Conservation (phyloP, 495 filamentous ascomycete species). For the Aspergillus biplanus region DNA sequence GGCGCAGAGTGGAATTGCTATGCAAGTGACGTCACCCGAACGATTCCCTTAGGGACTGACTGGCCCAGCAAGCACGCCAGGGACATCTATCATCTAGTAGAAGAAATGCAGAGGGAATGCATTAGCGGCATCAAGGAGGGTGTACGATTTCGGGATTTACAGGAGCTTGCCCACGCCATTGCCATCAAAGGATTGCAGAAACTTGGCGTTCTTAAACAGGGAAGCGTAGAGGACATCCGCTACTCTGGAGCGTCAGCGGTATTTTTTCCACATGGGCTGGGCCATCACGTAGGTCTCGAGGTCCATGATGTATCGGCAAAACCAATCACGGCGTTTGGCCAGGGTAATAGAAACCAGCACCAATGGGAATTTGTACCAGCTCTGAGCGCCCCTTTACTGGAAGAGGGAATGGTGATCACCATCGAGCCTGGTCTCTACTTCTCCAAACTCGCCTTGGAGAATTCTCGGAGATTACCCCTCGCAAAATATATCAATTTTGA, state of each 20-base stretch:
- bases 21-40: conserved; percentile 88
- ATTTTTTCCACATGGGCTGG: conserved; percentile 91
- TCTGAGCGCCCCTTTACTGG: conserved; percentile 47
- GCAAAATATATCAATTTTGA: conserved; percentile 76
- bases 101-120: conserved; percentile 80
- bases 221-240: conserved; percentile 65
- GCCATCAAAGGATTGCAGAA: conserved; percentile 69
- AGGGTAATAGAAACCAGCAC: conserved; percentile 18
- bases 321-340: conserved; percentile 44
- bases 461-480: conserved; percentile 64
- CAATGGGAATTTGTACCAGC: conserved; percentile 26
- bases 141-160: conserved; percentile 66
- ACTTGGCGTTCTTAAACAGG: conserved; percentile 66
- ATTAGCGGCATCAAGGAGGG: conserved; percentile 68
- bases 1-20: conserved; percentile 86
- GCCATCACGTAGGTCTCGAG: conserved; percentile 89
- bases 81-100: conserved; percentile 75
- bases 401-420: conserved; percentile 78
- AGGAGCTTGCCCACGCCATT: conserved; percentile 71
- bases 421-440: conserved; percentile 93
- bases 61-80: conserved; percentile 66
- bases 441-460: conserved; percentile 82
- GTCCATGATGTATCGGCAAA: conserved; percentile 76
- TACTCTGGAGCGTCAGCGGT: conserved; percentile 68
- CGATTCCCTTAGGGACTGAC: conserved; percentile 69